Evolutionary conservation across 2,329 filamentous ascomycete genomes (phyloP).

Genomic region (Thielaviopsis euricoi): DNA sequence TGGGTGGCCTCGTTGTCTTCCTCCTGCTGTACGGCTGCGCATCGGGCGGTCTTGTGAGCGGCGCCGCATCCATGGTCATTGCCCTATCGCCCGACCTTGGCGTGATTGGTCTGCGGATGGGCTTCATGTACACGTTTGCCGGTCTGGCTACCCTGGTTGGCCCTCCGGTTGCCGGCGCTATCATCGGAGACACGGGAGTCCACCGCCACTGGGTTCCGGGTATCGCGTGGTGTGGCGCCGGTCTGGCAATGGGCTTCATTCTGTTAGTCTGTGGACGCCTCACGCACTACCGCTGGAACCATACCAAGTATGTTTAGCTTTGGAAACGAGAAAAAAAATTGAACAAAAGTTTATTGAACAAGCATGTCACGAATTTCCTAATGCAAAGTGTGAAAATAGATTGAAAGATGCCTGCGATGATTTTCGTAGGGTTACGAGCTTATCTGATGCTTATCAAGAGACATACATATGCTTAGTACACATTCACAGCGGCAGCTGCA

Average conservation of each 20-base stretch:
- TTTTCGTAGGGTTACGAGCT: no score
- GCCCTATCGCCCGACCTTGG: slow-evolving; percentile 24
- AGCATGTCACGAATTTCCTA: no score
- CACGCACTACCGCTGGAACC: slow-evolving; percentile 4
- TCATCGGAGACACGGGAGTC: slow-evolving; percentile 18
- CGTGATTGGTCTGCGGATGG: slow-evolving; percentile 25
- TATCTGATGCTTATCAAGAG: no score
- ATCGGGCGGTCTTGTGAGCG: slow-evolving; percentile 26
- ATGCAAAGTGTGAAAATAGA: no score
- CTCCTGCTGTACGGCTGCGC: slow-evolving; percentile 30
- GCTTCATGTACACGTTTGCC: slow-evolving; percentile 26
- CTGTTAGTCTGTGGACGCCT: slow-evolving; percentile 15
- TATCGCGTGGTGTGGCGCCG: slow-evolving; percentile 19
- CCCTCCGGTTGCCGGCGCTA: slow-evolving; percentile 24
- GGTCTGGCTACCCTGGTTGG: slow-evolving; percentile 29
- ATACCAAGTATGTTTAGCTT: neutral
- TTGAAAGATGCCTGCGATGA: no score
- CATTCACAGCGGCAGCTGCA: no score
- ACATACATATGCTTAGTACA: no score
- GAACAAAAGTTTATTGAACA: no score
- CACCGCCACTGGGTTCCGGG: slow-evolving; percentile 18
- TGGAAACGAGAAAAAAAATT: neutral
- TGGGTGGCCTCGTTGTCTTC: slow-evolving; percentile 25
- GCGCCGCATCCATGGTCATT: slow-evolving; percentile 26
- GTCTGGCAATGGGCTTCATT: slow-evolving; percentile 16